Percentiles rank a stretch among this genome's conserved stretches.
phyloP scores from a whole-genome alignment of 768 basidiomycete species.

The Hydnomerulius pinastri region DNA sequence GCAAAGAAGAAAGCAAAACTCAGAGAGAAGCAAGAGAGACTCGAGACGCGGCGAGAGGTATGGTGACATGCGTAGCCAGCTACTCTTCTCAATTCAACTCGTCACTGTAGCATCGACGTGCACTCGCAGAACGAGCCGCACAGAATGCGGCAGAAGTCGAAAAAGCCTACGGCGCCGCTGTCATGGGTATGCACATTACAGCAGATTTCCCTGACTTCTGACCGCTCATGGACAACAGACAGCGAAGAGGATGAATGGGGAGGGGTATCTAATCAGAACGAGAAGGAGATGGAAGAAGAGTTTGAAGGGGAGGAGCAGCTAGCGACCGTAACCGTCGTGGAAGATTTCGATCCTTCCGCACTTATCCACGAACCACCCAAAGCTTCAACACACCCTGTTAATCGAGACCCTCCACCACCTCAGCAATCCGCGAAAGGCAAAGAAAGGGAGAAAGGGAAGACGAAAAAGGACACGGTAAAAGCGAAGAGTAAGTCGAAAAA shows the following conservation, averaged over 20 bases:
- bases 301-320: conserved; percentile 84
- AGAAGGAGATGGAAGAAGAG: conserved; percentile 56
- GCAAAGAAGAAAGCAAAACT: conserved; percentile 73
- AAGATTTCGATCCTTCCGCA: conserved; percentile 82
- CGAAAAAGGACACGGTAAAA: conserved; percentile 8
- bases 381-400: not conserved
- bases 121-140: conserved; percentile 73
- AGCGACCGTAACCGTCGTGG: conserved; percentile 88
- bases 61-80: conserved; percentile 19
- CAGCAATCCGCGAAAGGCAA: conserved; percentile 6
- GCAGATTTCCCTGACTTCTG: conserved; percentile 5
- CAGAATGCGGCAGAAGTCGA: conserved; percentile 81
- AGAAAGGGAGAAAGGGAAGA: conserved; percentile 16
- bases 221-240: conserved; percentile 18
- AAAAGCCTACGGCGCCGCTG: conserved; percentile 64
- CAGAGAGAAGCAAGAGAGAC: conserved; percentile 73
- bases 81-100: conserved; percentile 17
- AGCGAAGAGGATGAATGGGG: conserved; percentile 49
- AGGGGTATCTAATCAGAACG: conserved; percentile 39
- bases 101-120: conserved; percentile 64
- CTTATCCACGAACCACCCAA: conserved; percentile 51
- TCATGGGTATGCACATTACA: conserved; percentile 37
- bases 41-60: conserved; percentile 80
- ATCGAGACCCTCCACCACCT: not conserved
- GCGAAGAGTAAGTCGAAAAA: conserved; percentile 29